Percentiles rank a stretch among this genome's conserved stretches.
phyloP scores from a whole-genome alignment of 768 basidiomycete species.

The Sutorius australiensis region DNA sequence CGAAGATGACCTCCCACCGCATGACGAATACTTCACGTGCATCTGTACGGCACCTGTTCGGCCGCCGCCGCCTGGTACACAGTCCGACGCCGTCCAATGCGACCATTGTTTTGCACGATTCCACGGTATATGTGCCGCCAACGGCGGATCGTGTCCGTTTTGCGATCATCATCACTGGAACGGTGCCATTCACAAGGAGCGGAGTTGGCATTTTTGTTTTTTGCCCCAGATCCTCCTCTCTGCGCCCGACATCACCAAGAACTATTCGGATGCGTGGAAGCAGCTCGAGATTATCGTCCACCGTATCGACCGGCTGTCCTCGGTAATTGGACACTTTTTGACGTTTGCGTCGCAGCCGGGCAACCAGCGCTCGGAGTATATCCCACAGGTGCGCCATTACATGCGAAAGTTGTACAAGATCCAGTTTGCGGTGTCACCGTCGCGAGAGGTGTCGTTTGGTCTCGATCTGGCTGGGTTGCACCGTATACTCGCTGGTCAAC shows the following conservation, averaged over 20 bases:
- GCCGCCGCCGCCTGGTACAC: conserved; percentile 69
- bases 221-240: conserved; percentile 64
- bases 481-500: conserved; percentile 71
- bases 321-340: conserved; percentile 76
- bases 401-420: conserved; percentile 90
- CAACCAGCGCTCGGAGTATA: conserved; percentile 73
- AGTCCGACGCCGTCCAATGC: conserved; percentile 85
- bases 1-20: conserved; percentile 75
- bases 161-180: conserved; percentile 93
- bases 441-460: conserved; percentile 76
- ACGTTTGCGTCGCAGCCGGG: conserved; percentile 63
- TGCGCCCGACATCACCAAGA: conserved; percentile 76
- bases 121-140: conserved; percentile 79
- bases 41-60: conserved; percentile 75
- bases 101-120: conserved; percentile 87
- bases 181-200: conserved; percentile 75
- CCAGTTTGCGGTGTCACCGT: conserved; percentile 83
- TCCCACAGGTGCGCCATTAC: conserved; percentile 82
- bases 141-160: conserved; percentile 89
- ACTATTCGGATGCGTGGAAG: conserved; percentile 78
- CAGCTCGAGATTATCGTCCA: conserved; percentile 78
- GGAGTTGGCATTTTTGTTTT: conserved; percentile 81
- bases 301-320: conserved; percentile 70
- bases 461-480: conserved; percentile 80
- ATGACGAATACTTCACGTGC: conserved; percentile 80